Evolutionary conservation across 179 eudicot genomes (phyloP), one percentile per base, ranked within the genome.

Genomic region (Drosera spatulata): DNA sequence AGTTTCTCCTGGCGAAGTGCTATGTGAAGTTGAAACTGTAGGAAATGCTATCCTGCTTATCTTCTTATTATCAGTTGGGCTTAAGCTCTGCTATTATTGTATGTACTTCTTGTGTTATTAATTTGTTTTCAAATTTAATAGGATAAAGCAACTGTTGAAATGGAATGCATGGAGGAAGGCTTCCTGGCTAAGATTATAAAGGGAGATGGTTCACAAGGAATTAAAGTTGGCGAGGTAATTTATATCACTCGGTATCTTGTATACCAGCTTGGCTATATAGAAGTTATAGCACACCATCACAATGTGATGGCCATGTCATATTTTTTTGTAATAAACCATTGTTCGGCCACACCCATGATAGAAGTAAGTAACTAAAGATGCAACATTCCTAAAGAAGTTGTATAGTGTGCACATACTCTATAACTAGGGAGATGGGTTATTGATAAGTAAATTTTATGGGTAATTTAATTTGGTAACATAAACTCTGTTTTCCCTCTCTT

Each of bases 161-260:
- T 93, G 99, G 99, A 93, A 69, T 82, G 86, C 80, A 89, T 93
- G 99, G 99, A 93, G 81, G 99, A 93, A 49, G 99, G 99, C 43
- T 93, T 75, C 73, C 71, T 90, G 55, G 95, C 97, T 69, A 88
- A 91, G 82, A 91, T 91, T 48, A 22, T 88, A 61, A 77, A 58
- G 39, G 98, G 82, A 50, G 98, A 91, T 60, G 96, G 96, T 47
- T 59, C 87, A 50, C 93, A 83, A 77, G 95, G 88, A 71, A 85
- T 91, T 63, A 60, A 91, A 91, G 96, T 91, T 84, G 95, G 87
- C 40, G 97, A 86, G 91, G 95, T 89, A 82, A 50, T n/a, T 22
- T 43, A 43, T 43, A 7, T 7, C 8, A 7, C 45, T 43, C 8
- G 45, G 45, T 52, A 13, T 6, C 1, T 22, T 12, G 14, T 11